Percentiles rank a stretch among this genome's conserved stretches.
These are phyloP conservation scores for Pseudogymnoascus sp. DNA, from an alignment of 2,329 filamentous ascomycete genomes.

Conservation along the genomic window DNA sequence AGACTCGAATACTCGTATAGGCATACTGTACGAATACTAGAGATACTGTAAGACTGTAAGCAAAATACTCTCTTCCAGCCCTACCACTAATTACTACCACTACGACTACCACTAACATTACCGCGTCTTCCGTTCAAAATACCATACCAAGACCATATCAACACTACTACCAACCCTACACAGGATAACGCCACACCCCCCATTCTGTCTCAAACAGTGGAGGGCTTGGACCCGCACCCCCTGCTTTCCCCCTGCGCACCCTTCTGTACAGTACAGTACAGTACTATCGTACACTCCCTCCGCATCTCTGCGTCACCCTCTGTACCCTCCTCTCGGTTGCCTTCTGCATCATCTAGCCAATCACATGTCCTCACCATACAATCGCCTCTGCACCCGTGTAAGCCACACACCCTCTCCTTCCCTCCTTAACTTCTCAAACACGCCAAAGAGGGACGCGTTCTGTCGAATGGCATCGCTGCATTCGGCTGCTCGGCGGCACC, in stretches of 20 bases:
- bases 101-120: too few species aligned
- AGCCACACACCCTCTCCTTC: too few species aligned
- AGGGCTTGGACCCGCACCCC: slow-evolving; percentile 2
- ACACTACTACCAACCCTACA: neutral
- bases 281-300: too few species aligned
- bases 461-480: neutral
- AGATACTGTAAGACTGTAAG: too few species aligned
- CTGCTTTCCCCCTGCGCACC: neutral
- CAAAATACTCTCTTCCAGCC: too few species aligned
- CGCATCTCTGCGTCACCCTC: neutral
- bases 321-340: neutral
- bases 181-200: neutral
- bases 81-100: too few species aligned
- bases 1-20: neutral
- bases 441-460: neutral
- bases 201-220: neutral
- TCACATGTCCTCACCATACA: neutral
- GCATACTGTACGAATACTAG: too few species aligned
- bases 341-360: neutral
- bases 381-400: neutral
- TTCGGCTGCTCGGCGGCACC: neutral
- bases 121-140: too few species aligned
- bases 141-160: neutral
- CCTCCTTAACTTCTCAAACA: neutral
- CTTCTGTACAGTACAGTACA: too few species aligned